These are phyloP conservation scores for Phytophthora pisi DNA, from an alignment of 352 stramenopile species.

Conservation along the genomic window DNA sequence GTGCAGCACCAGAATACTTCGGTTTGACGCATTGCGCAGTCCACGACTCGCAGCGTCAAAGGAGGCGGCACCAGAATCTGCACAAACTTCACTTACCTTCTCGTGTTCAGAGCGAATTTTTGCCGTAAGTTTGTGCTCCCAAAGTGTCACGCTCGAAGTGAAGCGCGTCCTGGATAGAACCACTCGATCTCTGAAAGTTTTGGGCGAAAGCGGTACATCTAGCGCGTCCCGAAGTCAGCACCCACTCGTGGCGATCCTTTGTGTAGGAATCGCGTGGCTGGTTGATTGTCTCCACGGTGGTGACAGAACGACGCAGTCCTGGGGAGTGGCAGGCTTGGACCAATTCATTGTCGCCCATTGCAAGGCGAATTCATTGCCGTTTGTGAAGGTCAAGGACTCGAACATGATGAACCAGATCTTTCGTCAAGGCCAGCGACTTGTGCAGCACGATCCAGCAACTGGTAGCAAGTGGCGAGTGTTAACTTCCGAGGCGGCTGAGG, in stretches of 20 bases:
- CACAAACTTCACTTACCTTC: not conserved
- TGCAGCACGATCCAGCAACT: not conserved
- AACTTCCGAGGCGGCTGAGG: slow-evolving; percentile 1
- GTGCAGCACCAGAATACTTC: slow-evolving; percentile 43
- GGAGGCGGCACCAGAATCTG: not conserved
- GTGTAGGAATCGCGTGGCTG: slow-evolving; percentile 31
- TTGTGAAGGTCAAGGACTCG: slow-evolving; percentile 40
- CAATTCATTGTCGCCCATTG: slow-evolving; percentile 32
- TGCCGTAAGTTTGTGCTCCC: slow-evolving; percentile 27
- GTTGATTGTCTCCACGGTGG: slow-evolving; percentile 51
- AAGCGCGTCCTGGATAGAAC: slow-evolving; percentile 30
- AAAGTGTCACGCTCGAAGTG: slow-evolving; percentile 24
- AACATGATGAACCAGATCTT: slow-evolving; percentile 45
- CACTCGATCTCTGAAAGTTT: slow-evolving; percentile 32
- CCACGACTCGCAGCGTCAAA: not conserved
- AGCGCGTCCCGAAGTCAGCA: slow-evolving; percentile 31
- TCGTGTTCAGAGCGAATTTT: slow-evolving; percentile 17
- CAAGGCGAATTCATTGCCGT: slow-evolving; percentile 39
- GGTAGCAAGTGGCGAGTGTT: slow-evolving; percentile 23
- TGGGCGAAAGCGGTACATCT: slow-evolving; percentile 31
- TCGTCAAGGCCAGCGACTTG: slow-evolving; percentile 2
- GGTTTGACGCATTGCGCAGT: slow-evolving; percentile 22
- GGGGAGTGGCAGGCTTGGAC: slow-evolving; percentile 29
- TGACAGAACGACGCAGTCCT: slow-evolving; percentile 41
- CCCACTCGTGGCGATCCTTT: slow-evolving; percentile 27